Conservation (phyloP, 1,139 yeast species). For the Geotrichum phurueaensis region DNA sequence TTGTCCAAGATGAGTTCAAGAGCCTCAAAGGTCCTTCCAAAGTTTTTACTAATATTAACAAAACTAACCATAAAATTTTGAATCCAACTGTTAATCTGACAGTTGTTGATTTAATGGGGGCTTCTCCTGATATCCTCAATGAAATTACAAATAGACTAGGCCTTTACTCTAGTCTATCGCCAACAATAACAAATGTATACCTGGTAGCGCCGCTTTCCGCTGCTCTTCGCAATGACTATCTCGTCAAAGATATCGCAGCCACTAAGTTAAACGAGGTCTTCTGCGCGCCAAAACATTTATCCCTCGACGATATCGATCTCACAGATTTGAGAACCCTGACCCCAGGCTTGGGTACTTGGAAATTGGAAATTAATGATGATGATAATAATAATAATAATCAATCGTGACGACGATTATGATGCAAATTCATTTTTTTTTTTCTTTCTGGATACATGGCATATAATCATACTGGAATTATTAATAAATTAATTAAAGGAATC, state of each 20-base stretch:
- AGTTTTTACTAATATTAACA: background rate
- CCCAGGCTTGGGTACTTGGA: conserved; percentile 58
- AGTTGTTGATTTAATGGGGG: conserved; percentile 56
- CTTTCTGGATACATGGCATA: background rate
- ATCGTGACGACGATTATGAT: background rate
- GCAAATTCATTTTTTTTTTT: background rate
- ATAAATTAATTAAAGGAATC: too few relatives aligned
- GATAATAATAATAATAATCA: background rate
- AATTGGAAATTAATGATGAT: conserved; percentile 25
- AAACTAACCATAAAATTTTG: conserved; percentile 6
- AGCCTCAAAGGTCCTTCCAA: conserved; percentile 1
- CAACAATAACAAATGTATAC: conserved; percentile 26
- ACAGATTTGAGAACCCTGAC: conserved; percentile 40
- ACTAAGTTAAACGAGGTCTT: conserved; percentile 22
- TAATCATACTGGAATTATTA: background rate
- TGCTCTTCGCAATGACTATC: conserved; percentile 40
- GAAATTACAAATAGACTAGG: conserved; percentile 23
- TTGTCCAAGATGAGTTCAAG: conserved; percentile 17
- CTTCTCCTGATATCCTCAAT: conserved; percentile 33
- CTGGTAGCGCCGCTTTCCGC: conserved; percentile 43
- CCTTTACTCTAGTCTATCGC: conserved; percentile 18
- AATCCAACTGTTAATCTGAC: conserved; percentile 17
- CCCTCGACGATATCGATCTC: conserved; percentile 44
- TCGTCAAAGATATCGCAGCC: background rate
- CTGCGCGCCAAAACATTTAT: conserved; percentile 25